These are phyloP conservation scores for Phytophthora quininea DNA, from an alignment of 352 stramenopile genomes.

Conservation along the genomic window DNA sequence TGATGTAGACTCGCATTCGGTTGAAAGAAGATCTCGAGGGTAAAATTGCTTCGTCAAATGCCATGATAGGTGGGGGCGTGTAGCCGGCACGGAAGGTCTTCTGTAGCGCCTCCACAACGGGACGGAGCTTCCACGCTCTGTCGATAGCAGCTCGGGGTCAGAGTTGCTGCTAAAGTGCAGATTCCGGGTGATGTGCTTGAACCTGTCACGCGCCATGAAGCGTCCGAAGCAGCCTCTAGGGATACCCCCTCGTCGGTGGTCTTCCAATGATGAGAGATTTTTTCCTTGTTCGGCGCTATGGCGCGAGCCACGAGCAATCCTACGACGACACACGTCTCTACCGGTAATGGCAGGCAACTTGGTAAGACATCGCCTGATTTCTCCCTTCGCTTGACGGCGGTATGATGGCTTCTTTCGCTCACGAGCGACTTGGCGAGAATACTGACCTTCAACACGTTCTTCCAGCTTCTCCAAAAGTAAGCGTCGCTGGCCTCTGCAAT, in stretches of 20 bases:
- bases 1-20: not conserved
- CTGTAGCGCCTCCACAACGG: conserved; percentile 6
- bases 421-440: not conserved
- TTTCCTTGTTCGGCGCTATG: conserved; percentile 8
- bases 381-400: not conserved
- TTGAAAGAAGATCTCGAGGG: conserved; percentile 2
- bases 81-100: not conserved
- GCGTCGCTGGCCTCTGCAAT: conserved; percentile 5
- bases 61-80: not conserved
- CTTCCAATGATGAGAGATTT: conserved; percentile 13
- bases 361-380: conserved; percentile 3
- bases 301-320: conserved; percentile 6
- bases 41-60: conserved; percentile 1
- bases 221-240: conserved; percentile 1
- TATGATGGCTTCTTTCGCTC: conserved; percentile 2
- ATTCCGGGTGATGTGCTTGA: conserved; percentile 10
- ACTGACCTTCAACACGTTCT: conserved; percentile 2
- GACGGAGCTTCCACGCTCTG: conserved; percentile 7
- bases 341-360: not conserved
- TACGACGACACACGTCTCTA: conserved; percentile 9
- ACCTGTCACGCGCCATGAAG: conserved; percentile 14
- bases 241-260: conserved; percentile 12
- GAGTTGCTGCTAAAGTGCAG: conserved; percentile 20
- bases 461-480: conserved; percentile 12
- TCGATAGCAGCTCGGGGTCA: conserved; percentile 1